These are phyloP conservation scores for Nitzschia inconspicua DNA, from an alignment of 108 stramenopile species.

Conservation along the genomic window DNA sequence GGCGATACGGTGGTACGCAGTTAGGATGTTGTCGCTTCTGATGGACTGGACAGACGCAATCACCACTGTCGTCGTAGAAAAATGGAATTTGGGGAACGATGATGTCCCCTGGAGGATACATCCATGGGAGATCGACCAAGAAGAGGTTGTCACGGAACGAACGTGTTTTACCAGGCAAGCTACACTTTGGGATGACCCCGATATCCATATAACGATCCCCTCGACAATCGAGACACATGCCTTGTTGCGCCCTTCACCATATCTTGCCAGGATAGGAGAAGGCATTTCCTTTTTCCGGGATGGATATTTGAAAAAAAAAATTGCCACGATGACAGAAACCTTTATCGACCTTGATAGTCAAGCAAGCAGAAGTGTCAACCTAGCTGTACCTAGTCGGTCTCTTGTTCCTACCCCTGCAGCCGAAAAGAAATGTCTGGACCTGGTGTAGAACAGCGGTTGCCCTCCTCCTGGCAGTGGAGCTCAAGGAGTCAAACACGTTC, in stretches of 20 bases:
- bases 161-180: conserved; percentile 13
- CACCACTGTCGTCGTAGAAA: conserved; percentile 35
- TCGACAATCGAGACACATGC: conserved; percentile 38
- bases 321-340: neutral
- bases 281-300: conserved; percentile 59
- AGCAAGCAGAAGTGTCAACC: too few species aligned
- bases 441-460: too few species aligned
- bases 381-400: too few species aligned
- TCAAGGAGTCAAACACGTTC: too few species aligned
- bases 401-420: too few species aligned
- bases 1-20: conserved; percentile 60
- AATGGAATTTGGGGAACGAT: conserved; percentile 36
- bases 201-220: conserved; percentile 43
- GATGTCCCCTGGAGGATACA: conserved; percentile 72
- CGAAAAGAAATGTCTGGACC: too few species aligned
- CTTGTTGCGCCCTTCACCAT: conserved; percentile 14
- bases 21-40: conserved; percentile 51
- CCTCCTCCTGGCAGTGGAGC: too few species aligned
- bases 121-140: conserved; percentile 68
- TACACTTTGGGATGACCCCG: conserved; percentile 20
- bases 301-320: conserved; percentile 15
- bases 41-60: conserved; percentile 56
- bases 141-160: conserved; percentile 49
- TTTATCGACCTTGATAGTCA: too few species aligned
- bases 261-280: conserved; percentile 59